Percentiles rank a stretch among this genome's conserved stretches.
phyloP scores from a whole-genome alignment of 2,329 filamentous ascomycete genomes.

The Sporothrix euskadiensis region DNA sequence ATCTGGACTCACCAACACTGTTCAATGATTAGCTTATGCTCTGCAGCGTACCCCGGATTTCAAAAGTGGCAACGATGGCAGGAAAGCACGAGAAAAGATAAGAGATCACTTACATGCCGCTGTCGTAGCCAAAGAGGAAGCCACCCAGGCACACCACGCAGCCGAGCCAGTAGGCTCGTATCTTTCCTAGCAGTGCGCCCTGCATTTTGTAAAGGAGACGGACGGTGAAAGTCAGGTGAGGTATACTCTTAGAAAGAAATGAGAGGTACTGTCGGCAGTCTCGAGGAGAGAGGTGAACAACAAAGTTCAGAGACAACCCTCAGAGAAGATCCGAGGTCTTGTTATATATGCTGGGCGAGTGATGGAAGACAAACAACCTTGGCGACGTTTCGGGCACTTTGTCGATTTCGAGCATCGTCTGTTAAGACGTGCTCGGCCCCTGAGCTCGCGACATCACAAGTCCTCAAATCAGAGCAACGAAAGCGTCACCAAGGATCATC shows the following conservation, averaged over 20 bases:
- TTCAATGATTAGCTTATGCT: neutral
- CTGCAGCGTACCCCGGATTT: neutral
- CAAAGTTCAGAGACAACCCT: neutral
- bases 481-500: neutral
- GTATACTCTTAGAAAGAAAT: too few relatives aligned
- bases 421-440: slow-evolving; percentile 20
- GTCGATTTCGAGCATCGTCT: slow-evolving; percentile 1
- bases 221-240: neutral
- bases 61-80: neutral
- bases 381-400: neutral
- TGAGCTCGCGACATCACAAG: slow-evolving; percentile 15
- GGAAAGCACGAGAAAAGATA: neutral
- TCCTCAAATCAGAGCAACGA: slow-evolving; percentile 14
- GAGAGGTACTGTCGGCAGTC: neutral
- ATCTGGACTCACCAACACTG: slow-evolving; percentile 14
- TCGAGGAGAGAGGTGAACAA: neutral
- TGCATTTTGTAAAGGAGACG: neutral
- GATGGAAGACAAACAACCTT: neutral
- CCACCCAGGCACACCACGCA: slow-evolving; percentile 20
- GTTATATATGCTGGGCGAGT: neutral
- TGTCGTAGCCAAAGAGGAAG: slow-evolving; percentile 24
- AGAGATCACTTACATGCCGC: slow-evolving; percentile 19
- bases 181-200: neutral
- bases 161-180: slow-evolving; percentile 21
- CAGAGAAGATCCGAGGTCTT: neutral